Conservation (phyloP, 2,329 filamentous ascomycete genomes). For the Aureobasidium lini region DNA sequence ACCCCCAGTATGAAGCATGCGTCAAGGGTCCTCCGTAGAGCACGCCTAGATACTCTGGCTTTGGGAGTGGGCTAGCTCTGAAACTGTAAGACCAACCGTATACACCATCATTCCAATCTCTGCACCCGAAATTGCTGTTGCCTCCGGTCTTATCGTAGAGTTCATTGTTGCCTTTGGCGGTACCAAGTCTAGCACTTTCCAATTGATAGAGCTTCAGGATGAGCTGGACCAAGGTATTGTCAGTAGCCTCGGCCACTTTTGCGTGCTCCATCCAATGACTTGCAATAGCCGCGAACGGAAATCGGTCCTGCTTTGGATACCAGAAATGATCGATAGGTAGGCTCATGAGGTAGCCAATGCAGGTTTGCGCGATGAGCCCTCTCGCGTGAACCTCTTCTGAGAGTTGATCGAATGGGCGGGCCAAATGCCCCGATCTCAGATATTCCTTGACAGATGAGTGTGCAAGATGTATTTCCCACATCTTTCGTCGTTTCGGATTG, state of each 20-base stretch:
- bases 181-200: too few species aligned
- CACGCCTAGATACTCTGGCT: too few species aligned
- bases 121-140: too few species aligned
- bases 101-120: too few species aligned
- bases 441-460: neutral
- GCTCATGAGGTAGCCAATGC: neutral
- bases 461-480: neutral
- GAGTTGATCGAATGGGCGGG: neutral
- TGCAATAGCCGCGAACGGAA: neutral
- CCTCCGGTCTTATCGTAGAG: too few species aligned
- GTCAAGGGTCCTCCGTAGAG: neutral
- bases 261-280: neutral
- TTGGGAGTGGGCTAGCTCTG: too few species aligned
- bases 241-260: neutral
- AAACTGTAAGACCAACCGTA: too few species aligned
- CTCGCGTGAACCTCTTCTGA: neutral
- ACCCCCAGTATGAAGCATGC: neutral
- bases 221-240: neutral
- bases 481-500: too few species aligned
- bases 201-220: neutral
- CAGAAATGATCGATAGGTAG: neutral
- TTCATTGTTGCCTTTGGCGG: too few species aligned
- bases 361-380: neutral
- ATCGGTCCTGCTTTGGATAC: neutral
- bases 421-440: neutral